Percentiles rank a stretch among this genome's conserved stretches.
Evolutionary conservation across 768 basidiomycete species (phyloP).

Genomic region (Phanerodontia chrysosporium): DNA sequence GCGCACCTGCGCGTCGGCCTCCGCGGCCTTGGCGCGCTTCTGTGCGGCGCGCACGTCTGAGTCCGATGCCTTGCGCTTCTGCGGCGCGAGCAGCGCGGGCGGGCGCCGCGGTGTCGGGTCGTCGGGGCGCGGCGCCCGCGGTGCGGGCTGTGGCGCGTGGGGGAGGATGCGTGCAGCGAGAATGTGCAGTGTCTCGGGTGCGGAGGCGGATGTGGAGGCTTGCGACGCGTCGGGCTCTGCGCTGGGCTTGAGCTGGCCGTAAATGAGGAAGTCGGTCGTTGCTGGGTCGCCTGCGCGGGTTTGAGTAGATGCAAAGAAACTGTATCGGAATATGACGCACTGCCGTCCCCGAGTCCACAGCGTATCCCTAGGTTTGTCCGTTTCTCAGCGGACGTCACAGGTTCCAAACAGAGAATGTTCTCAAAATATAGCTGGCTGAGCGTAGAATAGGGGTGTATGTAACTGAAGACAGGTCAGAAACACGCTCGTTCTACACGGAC

Average conservation of each 20-base stretch:
- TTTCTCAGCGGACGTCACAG: constrained; percentile 29
- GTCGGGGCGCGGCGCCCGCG: constrained; percentile 59
- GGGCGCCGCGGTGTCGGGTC: constrained; percentile 76
- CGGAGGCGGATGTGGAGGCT: constrained; percentile 21
- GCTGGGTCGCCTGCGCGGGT: constrained; percentile 54
- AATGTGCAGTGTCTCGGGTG: constrained; percentile 35
- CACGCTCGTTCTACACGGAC: constrained; percentile 22
- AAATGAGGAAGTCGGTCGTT: constrained; percentile 62
- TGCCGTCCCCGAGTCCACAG: constrained; percentile 65
- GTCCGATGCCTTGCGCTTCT: constrained; percentile 21
- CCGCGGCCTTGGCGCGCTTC: constrained; percentile 9
- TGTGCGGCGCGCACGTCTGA: constrained; percentile 16
- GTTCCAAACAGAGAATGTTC: constrained; percentile 55
- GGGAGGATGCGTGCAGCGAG: constrained; percentile 55
- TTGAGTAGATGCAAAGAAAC: neutral
- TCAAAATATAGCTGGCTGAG: constrained; percentile 67
- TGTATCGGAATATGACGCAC: constrained; percentile 31
- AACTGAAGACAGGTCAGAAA: constrained; percentile 35
- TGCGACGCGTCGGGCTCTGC: constrained; percentile 11
- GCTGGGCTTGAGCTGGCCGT: constrained; percentile 31
- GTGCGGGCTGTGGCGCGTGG: constrained; percentile 32
- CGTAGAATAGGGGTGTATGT: constrained; percentile 63
- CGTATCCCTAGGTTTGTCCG: constrained; percentile 57
- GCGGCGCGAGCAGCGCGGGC: constrained; percentile 30
- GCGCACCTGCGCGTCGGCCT: constrained; percentile 29